These are phyloP conservation scores for Hymenoscyphus albidus DNA, from an alignment of 2,329 filamentous ascomycete species.

Conservation along the genomic window DNA sequence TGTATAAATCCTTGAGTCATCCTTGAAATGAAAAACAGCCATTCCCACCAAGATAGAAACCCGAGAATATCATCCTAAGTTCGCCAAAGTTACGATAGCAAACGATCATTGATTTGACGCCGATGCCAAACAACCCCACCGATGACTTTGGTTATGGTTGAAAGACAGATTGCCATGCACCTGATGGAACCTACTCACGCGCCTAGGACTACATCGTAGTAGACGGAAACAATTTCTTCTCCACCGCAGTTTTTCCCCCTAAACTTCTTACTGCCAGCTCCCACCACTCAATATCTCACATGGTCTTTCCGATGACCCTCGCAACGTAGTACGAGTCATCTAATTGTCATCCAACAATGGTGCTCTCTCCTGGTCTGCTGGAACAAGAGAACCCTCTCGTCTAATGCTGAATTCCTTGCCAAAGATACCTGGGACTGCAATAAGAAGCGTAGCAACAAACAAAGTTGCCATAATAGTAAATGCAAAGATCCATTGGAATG, in stretches of 20 bases:
- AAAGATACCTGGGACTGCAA: conserved; percentile 61
- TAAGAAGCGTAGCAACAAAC: conserved; percentile 62
- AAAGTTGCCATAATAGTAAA: conserved; percentile 76
- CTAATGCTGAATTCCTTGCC: conserved; percentile 54
- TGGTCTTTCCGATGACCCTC: background rate
- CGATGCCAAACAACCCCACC: background rate
- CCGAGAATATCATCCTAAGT: background rate
- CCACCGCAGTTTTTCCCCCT: background rate
- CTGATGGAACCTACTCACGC: background rate
- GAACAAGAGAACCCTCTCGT: conserved; percentile 43
- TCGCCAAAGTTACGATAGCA: background rate
- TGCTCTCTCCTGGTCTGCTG: conserved; percentile 50
- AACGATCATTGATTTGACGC: background rate
- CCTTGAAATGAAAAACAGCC: too few relatives aligned
- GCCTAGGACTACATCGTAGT: background rate
- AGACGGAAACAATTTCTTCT: background rate
- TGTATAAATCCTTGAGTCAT: too few relatives aligned
- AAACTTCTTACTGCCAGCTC: background rate
- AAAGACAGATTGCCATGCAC: background rate
- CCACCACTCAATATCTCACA: background rate
- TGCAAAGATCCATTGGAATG: conserved; percentile 90
- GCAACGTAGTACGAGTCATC: background rate
- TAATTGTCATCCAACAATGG: conserved; percentile 52
- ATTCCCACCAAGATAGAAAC: background rate
- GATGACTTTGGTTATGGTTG: background rate